These are phyloP conservation scores for Lipomyces anomalus DNA, from an alignment of 805 yeast species.

Conservation along the genomic window DNA sequence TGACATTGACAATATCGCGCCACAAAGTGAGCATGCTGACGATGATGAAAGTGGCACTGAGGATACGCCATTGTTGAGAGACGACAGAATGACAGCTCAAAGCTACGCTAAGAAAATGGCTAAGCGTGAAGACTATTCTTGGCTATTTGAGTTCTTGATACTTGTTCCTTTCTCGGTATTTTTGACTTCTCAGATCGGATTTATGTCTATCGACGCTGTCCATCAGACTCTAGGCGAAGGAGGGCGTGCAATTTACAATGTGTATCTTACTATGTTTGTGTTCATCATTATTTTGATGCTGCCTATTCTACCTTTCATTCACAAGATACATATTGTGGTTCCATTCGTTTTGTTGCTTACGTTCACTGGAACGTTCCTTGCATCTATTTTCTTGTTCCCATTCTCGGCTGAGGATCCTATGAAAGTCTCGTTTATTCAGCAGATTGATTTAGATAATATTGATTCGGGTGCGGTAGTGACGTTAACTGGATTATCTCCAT, in stretches of 20 bases:
- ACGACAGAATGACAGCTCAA: constrained; percentile 44
- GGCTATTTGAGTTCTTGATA: constrained; percentile 69
- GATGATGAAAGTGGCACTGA: constrained; percentile 18
- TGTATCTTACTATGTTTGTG: constrained; percentile 20
- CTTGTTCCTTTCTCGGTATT: constrained; percentile 61
- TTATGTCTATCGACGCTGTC: constrained; percentile 55
- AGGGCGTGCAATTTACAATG: constrained; percentile 25
- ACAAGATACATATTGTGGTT: constrained; percentile 19
- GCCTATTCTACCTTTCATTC: constrained; percentile 32
- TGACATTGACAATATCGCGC: constrained; percentile 17
- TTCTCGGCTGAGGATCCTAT: constrained; percentile 59
- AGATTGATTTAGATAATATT: constrained; percentile 42
- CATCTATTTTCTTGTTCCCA: constrained; percentile 41
- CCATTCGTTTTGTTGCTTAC: constrained; percentile 20
- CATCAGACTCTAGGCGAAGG: constrained; percentile 71
- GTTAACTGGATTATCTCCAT: constrained; percentile 49
- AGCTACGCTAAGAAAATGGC: constrained; percentile 30
- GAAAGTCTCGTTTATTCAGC: constrained; percentile 66
- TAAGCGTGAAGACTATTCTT: constrained; percentile 58
- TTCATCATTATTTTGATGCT: constrained; percentile 31
- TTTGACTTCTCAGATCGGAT: constrained; percentile 50
- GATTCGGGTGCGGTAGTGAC: constrained; percentile 32
- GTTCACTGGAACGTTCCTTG: constrained; percentile 23
- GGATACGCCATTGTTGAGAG: constrained; percentile 39
- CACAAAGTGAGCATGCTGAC: constrained; percentile 16